phyloP scores from a whole-genome alignment of 2,329 filamentous ascomycete species.

The Aspergillus fructus region DNA sequence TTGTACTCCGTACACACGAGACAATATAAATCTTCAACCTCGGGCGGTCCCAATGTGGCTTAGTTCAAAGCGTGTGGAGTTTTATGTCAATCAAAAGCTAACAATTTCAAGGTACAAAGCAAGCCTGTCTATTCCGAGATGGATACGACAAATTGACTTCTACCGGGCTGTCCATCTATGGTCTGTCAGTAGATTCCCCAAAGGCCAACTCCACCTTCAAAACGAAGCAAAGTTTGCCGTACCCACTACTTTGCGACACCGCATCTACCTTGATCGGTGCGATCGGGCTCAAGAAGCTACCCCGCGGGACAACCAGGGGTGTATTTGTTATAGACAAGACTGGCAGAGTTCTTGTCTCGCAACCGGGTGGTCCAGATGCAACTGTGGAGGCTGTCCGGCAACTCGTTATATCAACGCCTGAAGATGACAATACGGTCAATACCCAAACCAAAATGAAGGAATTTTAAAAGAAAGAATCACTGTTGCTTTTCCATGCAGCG shows the following conservation, averaged over 20 bases:
- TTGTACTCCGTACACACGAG: neutral
- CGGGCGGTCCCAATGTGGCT: neutral
- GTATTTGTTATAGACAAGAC: conserved; percentile 83
- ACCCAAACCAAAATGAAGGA: neutral
- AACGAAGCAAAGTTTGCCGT: conserved; percentile 85
- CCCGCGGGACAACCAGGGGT: conserved; percentile 77
- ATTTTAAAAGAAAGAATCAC: neutral
- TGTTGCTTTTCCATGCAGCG: neutral
- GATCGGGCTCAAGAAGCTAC: conserved; percentile 84
- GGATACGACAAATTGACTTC: conserved; percentile 72
- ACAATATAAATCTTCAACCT: neutral
- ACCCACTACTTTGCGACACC: conserved; percentile 83
- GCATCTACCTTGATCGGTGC: conserved; percentile 72
- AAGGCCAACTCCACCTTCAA: conserved; percentile 93
- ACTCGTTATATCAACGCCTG: conserved; percentile 54
- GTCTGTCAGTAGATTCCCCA: conserved; percentile 81
- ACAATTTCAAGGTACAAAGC: conserved; percentile 70
- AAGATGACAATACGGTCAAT: neutral
- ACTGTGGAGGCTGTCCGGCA: conserved; percentile 76
- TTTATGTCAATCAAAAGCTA: neutral
- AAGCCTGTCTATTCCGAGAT: conserved; percentile 93
- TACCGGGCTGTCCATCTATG: conserved; percentile 82
- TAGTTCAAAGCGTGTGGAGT: neutral
- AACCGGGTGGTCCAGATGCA: conserved; percentile 72
- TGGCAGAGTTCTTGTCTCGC: conserved; percentile 74